These are phyloP conservation scores for Ascochyta pisi DNA, from an alignment of 2,329 filamentous ascomycete genomes.

Conservation along the genomic window DNA sequence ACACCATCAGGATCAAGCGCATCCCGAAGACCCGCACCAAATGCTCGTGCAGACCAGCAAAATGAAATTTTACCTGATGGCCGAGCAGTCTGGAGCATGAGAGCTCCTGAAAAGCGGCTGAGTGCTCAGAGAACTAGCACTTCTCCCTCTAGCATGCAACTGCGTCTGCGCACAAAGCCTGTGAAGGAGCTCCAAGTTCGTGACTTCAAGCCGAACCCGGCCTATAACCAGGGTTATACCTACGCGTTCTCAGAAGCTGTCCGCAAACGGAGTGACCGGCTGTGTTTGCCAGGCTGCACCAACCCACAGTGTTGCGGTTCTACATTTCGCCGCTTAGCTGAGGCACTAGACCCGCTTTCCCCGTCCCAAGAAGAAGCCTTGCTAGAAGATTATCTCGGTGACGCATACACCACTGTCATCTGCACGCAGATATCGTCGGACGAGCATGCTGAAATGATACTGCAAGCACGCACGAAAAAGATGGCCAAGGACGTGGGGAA, in stretches of 20 bases:
- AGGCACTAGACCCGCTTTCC: constrained; percentile 40
- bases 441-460: constrained; percentile 71
- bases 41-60: constrained; percentile 10
- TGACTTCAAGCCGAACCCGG: constrained; percentile 84
- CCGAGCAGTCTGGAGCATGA: constrained; percentile 36
- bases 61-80: constrained; percentile 19
- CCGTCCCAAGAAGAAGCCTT: constrained; percentile 47
- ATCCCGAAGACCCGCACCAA: constrained; percentile 3
- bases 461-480: constrained; percentile 76
- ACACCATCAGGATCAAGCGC: constrained; percentile 9
- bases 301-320: constrained; percentile 78
- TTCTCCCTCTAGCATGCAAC: constrained; percentile 13
- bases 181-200: constrained; percentile 65
- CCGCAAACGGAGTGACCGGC: constrained; percentile 71
- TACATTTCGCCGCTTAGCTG: constrained; percentile 71
- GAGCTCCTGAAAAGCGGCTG: constrained; percentile 19
- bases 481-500: constrained; percentile 78
- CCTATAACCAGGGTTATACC: constrained; percentile 71
- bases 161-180: constrained; percentile 60
- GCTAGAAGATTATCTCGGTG: constrained; percentile 63
- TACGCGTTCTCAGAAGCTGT: constrained; percentile 80
- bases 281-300: constrained; percentile 75
- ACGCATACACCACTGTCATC: constrained; percentile 45
- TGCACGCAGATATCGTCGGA: constrained; percentile 60
- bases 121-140: constrained; percentile 13